Evolutionary conservation across 2,329 filamentous ascomycete species (phyloP).

Genomic region (Corinectria fuckeliana): DNA sequence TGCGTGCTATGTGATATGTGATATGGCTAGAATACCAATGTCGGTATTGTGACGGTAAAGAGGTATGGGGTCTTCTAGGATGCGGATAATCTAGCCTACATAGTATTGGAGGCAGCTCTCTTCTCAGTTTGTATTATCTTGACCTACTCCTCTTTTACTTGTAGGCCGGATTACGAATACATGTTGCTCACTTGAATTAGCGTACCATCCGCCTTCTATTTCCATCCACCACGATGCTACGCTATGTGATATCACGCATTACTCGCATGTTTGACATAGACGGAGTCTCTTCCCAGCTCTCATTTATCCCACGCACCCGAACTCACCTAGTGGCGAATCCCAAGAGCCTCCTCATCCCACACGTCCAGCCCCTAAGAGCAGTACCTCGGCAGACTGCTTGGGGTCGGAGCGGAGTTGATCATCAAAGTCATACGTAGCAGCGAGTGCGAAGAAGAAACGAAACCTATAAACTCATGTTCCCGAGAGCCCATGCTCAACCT

Average conservation of each 20-base stretch:
- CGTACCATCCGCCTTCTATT: not conserved
- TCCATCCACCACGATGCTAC: not conserved
- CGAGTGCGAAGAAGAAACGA: not conserved
- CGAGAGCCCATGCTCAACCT: not conserved
- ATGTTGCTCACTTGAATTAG: not conserved
- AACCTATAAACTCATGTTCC: not conserved
- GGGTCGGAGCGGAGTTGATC: conserved; percentile 4
- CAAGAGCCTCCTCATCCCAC: not conserved
- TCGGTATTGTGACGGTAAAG: not conserved
- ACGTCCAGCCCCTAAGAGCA: conserved; percentile 1
- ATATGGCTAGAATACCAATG: not conserved
- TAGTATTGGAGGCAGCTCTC: not conserved
- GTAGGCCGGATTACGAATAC: not conserved
- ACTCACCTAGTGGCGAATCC: not conserved
- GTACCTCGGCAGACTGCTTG: not conserved
- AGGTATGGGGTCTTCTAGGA: not conserved
- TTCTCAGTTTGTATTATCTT: not conserved
- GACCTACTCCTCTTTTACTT: not conserved
- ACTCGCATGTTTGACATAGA: conserved; percentile 9
- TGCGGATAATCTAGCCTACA: not conserved
- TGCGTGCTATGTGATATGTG: not conserved
- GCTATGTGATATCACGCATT: not conserved
- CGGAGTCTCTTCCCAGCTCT: not conserved
- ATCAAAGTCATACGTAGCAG: not conserved
- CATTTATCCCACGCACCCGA: conserved; percentile 13